A percentile compares a stretch with the other conserved stretches of the same genome.
These are phyloP conservation scores for Podosphaera aphanis DNA, from an alignment of 2,329 filamentous ascomycete species.

Conservation along the genomic window DNA sequence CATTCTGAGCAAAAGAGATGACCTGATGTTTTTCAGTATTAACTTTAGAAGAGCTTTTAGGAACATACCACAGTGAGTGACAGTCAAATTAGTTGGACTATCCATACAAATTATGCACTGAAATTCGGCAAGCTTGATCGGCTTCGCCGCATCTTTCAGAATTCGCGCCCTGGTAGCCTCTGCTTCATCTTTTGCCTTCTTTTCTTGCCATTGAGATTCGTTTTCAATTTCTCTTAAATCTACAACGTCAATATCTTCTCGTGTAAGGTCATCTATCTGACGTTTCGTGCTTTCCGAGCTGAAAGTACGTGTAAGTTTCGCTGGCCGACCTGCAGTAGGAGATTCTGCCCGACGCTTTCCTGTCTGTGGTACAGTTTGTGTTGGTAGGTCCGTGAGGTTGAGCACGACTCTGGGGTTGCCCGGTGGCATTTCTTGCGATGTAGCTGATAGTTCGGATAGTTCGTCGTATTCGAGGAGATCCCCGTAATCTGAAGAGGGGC, in stretches of 20 bases:
- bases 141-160: slow-evolving; percentile 24
- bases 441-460: neutral
- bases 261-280: neutral
- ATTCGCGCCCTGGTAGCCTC: slow-evolving; percentile 17
- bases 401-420: slow-evolving; percentile 1
- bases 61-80: slow-evolving; percentile 43
- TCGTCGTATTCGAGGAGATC: slow-evolving; percentile 1
- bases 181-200: slow-evolving; percentile 10
- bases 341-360: slow-evolving; percentile 11
- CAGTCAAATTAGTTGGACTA: slow-evolving; percentile 30
- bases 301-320: slow-evolving; percentile 1
- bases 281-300: neutral
- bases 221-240: slow-evolving; percentile 13
- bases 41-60: neutral
- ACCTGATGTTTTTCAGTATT: slow-evolving; percentile 20
- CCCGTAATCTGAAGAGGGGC: neutral
- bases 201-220: slow-evolving; percentile 10
- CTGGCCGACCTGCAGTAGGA: slow-evolving; percentile 2
- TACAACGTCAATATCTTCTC: slow-evolving; percentile 8
- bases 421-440: too few relatives aligned
- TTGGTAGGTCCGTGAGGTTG: slow-evolving; percentile 12
- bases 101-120: slow-evolving; percentile 50
- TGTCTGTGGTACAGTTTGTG: slow-evolving; percentile 2
- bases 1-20: slow-evolving; percentile 42
- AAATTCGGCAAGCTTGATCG: slow-evolving; percentile 27